Percentiles rank a stretch among this genome's conserved stretches.
Evolutionary conservation across 2,329 filamentous ascomycete species (phyloP).

Genomic region (Hypoxylon sp.): DNA sequence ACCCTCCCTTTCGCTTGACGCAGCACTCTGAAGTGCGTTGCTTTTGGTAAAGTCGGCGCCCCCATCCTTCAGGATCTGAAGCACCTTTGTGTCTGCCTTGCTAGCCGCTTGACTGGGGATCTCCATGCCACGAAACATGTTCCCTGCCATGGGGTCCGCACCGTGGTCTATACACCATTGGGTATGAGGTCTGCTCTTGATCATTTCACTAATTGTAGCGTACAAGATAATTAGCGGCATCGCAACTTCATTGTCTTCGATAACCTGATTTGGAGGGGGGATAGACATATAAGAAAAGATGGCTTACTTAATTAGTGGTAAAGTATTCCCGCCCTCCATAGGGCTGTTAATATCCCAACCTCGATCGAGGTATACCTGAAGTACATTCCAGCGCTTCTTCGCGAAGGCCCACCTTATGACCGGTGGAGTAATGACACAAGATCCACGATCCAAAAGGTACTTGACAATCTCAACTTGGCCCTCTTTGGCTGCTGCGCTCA

Average conservation of each 20-base stretch:
- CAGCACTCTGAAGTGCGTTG: slow-evolving; percentile 5
- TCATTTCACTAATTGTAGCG: neutral
- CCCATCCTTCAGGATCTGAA: slow-evolving; percentile 4
- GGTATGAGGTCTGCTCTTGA: neutral
- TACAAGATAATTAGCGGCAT: neutral
- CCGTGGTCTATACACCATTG: slow-evolving; percentile 9
- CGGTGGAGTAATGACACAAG: slow-evolving; percentile 2
- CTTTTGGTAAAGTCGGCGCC: slow-evolving; percentile 12
- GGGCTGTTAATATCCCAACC: slow-evolving; percentile 12
- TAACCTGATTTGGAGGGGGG: neutral
- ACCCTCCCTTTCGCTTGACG: neutral
- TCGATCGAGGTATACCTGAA: slow-evolving; percentile 4
- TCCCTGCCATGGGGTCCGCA: neutral
- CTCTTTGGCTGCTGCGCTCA: slow-evolving; percentile 5
- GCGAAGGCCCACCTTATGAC: neutral
- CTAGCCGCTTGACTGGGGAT: neutral
- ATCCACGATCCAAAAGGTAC: neutral
- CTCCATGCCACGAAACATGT: neutral
- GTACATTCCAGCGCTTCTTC: slow-evolving; percentile 1
- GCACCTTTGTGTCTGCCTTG: neutral
- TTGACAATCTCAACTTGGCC: neutral
- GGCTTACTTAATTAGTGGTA: slow-evolving; percentile 6
- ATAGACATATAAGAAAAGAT: neutral
- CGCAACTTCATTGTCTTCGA: neutral
- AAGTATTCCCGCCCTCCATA: slow-evolving; percentile 7